These are phyloP conservation scores for Gnomoniopsis smithogilvyi DNA, from an alignment of 2,329 filamentous ascomycete species.

Conservation along the genomic window DNA sequence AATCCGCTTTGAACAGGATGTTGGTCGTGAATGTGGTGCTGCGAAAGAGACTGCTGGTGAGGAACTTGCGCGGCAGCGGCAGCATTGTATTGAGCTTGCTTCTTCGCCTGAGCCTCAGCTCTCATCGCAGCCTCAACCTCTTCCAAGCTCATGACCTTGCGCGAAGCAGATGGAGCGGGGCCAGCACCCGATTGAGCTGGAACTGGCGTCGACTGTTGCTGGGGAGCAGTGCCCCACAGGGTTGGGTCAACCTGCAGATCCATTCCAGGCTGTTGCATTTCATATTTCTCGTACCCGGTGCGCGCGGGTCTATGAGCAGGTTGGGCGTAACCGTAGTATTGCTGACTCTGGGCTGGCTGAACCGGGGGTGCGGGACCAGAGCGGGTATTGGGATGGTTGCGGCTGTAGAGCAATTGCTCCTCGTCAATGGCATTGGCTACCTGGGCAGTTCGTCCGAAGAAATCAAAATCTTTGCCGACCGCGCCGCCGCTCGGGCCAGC, in stretches of 20 bases:
- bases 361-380: constrained; percentile 33
- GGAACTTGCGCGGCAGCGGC: constrained; percentile 31
- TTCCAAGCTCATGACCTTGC: constrained; percentile 92
- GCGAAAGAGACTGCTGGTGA: constrained; percentile 21
- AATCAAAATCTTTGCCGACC: constrained; percentile 93
- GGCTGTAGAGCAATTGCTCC: constrained; percentile 80
- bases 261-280: constrained; percentile 77
- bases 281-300: constrained; percentile 90
- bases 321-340: constrained; percentile 36
- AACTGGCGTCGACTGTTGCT: constrained; percentile 41
- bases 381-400: constrained; percentile 62
- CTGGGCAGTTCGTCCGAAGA: constrained; percentile 88
- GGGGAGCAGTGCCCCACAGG: constrained; percentile 80
- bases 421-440: constrained; percentile 84
- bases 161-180: constrained; percentile 37
- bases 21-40: constrained; percentile 20
- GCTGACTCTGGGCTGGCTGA: constrained; percentile 23
- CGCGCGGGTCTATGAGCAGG: constrained; percentile 58
- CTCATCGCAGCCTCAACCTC: constrained; percentile 95
- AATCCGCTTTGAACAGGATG: constrained; percentile 13
- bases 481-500: constrained; percentile 39
- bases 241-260: constrained; percentile 91
- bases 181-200: constrained; percentile 24
- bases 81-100: constrained; percentile 34
- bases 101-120: constrained; percentile 53